A percentile compares a stretch with the other conserved stretches of the same genome.
Evolutionary conservation across 1,284 basidiomycete genomes (phyloP).

Genomic region (Microbotryomycetes sp.): DNA sequence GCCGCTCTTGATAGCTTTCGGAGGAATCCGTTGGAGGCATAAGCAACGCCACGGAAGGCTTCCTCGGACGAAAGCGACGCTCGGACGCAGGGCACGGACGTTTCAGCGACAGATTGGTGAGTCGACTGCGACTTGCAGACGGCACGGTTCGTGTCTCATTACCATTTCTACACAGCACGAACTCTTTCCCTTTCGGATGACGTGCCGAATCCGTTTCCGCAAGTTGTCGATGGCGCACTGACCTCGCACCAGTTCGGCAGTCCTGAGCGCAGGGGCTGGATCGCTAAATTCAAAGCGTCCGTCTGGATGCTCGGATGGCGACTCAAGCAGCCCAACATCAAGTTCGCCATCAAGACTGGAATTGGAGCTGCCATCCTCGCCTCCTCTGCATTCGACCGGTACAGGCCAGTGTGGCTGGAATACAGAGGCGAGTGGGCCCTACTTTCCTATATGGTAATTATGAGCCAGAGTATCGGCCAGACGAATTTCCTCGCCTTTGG

Average conservation of each 20-base stretch:
- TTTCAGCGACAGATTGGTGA: not conserved
- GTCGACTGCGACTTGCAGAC: not conserved
- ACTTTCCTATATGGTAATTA: slow-evolving; percentile 79
- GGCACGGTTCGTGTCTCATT: not conserved
- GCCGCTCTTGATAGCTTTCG: not conserved
- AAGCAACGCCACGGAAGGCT: no score
- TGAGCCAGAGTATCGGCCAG: slow-evolving; percentile 78
- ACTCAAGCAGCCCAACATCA: slow-evolving; percentile 65
- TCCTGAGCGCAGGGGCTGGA: not conserved
- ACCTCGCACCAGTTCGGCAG: slow-evolving; percentile 17
- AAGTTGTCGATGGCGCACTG: slow-evolving; percentile 24
- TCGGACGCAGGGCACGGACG: not conserved
- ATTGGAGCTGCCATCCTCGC: slow-evolving; percentile 42
- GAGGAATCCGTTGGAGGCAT: not conserved
- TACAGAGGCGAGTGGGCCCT: slow-evolving; percentile 91
- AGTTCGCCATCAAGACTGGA: slow-evolving; percentile 80
- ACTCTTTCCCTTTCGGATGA: not conserved
- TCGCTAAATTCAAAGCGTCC: slow-evolving; percentile 46
- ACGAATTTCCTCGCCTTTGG: slow-evolving; percentile 44
- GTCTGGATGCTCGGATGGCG: slow-evolving; percentile 69
- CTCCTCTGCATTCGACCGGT: slow-evolving; percentile 7
- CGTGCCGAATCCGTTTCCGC: slow-evolving; percentile 13
- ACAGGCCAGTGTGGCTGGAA: slow-evolving; percentile 62
- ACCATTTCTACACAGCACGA: not conserved
- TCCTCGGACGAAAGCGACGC: not conserved